Evolutionary conservation across 1,139 yeast genomes (phyloP), one percentile per base, ranked within the genome.

Genomic region (Blastobotrys persicus): DNA sequence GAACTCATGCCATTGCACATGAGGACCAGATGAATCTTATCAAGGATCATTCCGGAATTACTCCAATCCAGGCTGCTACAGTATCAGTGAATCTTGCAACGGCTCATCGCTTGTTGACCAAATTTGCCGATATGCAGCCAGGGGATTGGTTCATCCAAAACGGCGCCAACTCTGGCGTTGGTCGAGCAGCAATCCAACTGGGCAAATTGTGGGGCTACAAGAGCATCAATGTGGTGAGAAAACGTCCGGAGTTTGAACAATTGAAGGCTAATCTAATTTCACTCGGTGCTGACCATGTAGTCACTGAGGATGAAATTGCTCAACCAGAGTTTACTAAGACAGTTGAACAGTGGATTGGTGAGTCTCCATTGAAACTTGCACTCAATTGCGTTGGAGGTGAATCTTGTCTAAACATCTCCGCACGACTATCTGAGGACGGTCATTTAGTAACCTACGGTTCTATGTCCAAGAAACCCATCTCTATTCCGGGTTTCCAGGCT

Each of bases 81-180:
- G 80, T 89, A 42, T 75, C 88, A 11, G 97, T 92, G 47, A 92
- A 92, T 65, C 97, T 98, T 2, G 78, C 86, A 52, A 88, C 96
- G 7, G 98, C 98, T 0, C 88, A 82, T 62, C 87, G 88, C 67
- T 78, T 92, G 87, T 82, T 91, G 54, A 83, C 84, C 28, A 79
- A 83, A 64, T 88, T 80, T 64, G 78, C 76, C 43, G 74, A 80
- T 44, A 76, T 87, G 67, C 58, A 71, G 44, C 62, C 81, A 2
- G 92, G 91, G 9, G 96, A 91, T 67, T 92, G 96, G 96, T 79
- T 92, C 59, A 82, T 92, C 55, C 98, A 92, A 69, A 92, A 92
- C 63, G 98, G 96, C 34, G 98, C 96, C 32, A 92, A 88, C 57
- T 88, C 96, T 5, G 95, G 95, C 19, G 98, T 92, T 11, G 96